Evolutionary conservation across 176 grass and related monocot species (phyloP), one percentile per base, ranked within the genome.

Genomic region (Rhynchospora breviuscula): DNA sequence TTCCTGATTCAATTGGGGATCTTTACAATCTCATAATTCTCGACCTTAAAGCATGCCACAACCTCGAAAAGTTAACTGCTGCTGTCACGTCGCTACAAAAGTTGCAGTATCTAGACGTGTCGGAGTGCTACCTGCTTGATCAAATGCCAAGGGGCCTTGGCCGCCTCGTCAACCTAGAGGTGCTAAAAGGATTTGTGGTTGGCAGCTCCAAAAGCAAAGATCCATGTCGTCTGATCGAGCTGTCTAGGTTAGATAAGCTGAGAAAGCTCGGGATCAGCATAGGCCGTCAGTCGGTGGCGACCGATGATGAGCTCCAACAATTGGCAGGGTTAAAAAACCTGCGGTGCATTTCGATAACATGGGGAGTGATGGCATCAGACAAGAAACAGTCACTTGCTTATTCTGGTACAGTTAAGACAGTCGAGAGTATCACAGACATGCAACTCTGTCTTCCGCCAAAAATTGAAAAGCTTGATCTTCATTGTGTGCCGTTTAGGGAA

Each of bases 1-100:
- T 97, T 86, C 89, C 91, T 80, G 53, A 81, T 74, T 89, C 91
- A 8, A 88, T 93, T 69, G 84, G 66, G 31, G 65, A 73, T 17
- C 80, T 88, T 81, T 68, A 67, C 75, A 87, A 87, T 81, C 87
- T 97, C 56, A 86, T 45, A 51, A 89, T 92, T 46, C 62, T 97
- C 21, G 93, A 97, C 59, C 83, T 97, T 79, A 89, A 90, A 78
- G 87, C 93, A 59, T 97, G 93, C 88, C 93, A 97, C 79, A 97
- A 97, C 78, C 85, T 97, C 59, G 93, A 93, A 79, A 89, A 82
- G 69, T 62, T 97, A 45, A 77, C 83, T 33, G 12, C 10, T 12
- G 79, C 47, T 6, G 80, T 97, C 63, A 84, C 62, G 0, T 89
- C 79, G 46, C 53, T 89, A 59, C 59, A 85, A 43, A 93, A 86